phyloP scores from a whole-genome alignment of 2,329 filamentous ascomycete species.

The Xylariaceae sp. region DNA sequence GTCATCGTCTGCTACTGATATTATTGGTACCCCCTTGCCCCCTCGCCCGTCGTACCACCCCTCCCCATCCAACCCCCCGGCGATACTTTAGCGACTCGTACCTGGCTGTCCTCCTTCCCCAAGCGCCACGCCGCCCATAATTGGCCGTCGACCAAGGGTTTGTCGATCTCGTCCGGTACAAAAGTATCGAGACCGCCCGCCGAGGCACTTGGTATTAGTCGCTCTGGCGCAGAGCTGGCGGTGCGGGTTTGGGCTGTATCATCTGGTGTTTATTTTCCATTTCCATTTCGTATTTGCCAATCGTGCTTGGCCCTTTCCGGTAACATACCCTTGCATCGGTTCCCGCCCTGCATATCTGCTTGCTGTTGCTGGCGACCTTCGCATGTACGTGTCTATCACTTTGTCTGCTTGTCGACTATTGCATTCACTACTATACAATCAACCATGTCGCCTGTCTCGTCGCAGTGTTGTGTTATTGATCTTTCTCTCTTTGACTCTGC shows the following conservation, averaged over 20 bases:
- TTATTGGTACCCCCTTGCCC: conserved; percentile 13
- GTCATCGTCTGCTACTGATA: conserved; percentile 12
- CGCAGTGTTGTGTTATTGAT: conserved; percentile 7
- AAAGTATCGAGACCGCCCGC: conserved; percentile 28
- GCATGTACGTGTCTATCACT: conserved; percentile 11
- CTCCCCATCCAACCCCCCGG: conserved; percentile 13
- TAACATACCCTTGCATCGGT: conserved; percentile 24
- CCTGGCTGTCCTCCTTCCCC: conserved; percentile 16
- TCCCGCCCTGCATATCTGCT: conserved; percentile 20
- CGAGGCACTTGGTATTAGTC: conserved; percentile 18
- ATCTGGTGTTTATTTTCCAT: conserved; percentile 10
- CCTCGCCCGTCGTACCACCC: conserved; percentile 1
- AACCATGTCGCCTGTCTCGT: conserved; percentile 11
- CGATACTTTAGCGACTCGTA: conserved; percentile 22
- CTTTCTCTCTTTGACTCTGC: conserved; percentile 2
- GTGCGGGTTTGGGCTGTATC: conserved; percentile 12
- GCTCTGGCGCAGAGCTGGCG: conserved; percentile 4
- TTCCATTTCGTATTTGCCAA: not conserved
- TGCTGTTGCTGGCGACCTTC: conserved; percentile 18
- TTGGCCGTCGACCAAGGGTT: conserved; percentile 27
- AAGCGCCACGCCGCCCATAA: conserved; percentile 32
- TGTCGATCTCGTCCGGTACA: conserved; percentile 28
- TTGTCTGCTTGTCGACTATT: conserved; percentile 16
- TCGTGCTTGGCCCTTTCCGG: not conserved
- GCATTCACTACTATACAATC: conserved; percentile 3